phyloP scores from a whole-genome alignment of 1,284 basidiomycete genomes.

The Naganishia sp. region DNA sequence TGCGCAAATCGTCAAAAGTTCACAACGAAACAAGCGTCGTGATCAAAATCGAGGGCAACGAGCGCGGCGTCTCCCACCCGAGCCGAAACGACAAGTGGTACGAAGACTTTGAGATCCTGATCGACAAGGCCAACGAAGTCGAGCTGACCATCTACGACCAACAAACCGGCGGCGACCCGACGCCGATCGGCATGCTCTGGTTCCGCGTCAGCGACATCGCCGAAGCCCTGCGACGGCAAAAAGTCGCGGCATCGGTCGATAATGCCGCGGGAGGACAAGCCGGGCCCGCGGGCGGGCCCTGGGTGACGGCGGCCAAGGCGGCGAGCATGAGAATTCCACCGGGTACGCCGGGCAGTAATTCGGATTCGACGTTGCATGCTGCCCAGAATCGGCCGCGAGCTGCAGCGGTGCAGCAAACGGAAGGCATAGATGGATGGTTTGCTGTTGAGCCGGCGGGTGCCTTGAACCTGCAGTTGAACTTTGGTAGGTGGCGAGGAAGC shows the following conservation, averaged over 20 bases:
- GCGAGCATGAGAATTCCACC: conserved; percentile 32
- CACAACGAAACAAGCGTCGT: conserved; percentile 84
- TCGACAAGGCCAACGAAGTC: conserved; percentile 98
- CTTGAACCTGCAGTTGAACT: conserved; percentile 79
- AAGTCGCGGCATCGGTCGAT: conserved; percentile 69
- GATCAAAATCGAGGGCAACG: conserved; percentile 94
- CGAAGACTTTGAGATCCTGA: conserved; percentile 92
- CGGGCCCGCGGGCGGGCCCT: conserved; percentile 75
- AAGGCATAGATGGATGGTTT: conserved; percentile 97
- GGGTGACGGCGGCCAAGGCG: conserved; percentile 64
- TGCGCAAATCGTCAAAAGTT: conserved; percentile 73
- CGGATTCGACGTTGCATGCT: conserved; percentile 36
- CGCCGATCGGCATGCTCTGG: conserved; percentile 95
- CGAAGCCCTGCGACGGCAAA: conserved; percentile 90
- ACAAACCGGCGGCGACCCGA: conserved; percentile 69
- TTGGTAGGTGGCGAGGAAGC: conserved; percentile 64
- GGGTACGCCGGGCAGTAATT: conserved; percentile 33
- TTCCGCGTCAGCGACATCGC: conserved; percentile 92
- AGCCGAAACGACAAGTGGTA: conserved; percentile 95
- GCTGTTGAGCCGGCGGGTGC: conserved; percentile 97
- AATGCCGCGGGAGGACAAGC: conserved; percentile 29
- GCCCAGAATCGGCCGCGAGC: conserved; percentile 36
- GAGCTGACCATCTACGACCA: conserved; percentile 97
- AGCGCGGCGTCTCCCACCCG: conserved; percentile 86
- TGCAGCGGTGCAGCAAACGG: conserved; percentile 46